phyloP scores from a whole-genome alignment of 148 eudicot species.

The Camellia lanceoleosa region DNA sequence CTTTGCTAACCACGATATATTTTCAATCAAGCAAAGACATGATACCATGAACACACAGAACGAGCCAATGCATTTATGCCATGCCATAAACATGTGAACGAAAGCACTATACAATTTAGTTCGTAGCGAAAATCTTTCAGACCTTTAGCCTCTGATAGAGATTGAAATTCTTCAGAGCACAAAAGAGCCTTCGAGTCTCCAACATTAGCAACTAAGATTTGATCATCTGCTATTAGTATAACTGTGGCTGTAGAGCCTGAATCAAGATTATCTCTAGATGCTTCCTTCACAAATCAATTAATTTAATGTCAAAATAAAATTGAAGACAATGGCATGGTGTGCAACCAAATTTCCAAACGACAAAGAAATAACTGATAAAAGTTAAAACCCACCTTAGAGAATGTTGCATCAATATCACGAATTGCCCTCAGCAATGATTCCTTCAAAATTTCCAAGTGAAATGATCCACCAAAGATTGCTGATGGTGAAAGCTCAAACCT shows the following conservation, averaged over 20 bases:
- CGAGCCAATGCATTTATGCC: neutral
- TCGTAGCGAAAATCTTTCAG: conserved; percentile 25
- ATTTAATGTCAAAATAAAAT: conserved; percentile 24
- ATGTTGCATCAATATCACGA: conserved; percentile 71
- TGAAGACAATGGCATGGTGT: conserved; percentile 11
- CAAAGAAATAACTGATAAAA: neutral
- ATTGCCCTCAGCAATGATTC: conserved; percentile 84
- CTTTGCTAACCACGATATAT: neutral
- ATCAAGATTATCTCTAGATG: conserved; percentile 58
- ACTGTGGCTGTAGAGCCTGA: conserved; percentile 92
- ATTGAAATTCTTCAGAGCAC: conserved; percentile 77
- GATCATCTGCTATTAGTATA: conserved; percentile 65
- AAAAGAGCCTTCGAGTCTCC: conserved; percentile 94
- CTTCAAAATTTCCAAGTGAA: conserved; percentile 81
- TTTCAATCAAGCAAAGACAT: conserved; percentile 12
- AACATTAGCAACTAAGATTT: conserved; percentile 83
- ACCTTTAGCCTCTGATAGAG: conserved; percentile 87
- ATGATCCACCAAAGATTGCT: conserved; percentile 49
- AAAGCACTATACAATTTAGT: neutral
- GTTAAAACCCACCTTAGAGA: conserved; percentile 58
- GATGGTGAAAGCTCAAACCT: conserved; percentile 54
- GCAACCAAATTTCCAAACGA: neutral
- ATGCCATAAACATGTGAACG: neutral
- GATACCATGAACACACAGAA: neutral
- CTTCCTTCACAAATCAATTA: conserved; percentile 64